Percentiles rank a stretch among this genome's conserved stretches.
phyloP scores from a whole-genome alignment of 768 basidiomycete genomes.

The Boletus rubropictus region DNA sequence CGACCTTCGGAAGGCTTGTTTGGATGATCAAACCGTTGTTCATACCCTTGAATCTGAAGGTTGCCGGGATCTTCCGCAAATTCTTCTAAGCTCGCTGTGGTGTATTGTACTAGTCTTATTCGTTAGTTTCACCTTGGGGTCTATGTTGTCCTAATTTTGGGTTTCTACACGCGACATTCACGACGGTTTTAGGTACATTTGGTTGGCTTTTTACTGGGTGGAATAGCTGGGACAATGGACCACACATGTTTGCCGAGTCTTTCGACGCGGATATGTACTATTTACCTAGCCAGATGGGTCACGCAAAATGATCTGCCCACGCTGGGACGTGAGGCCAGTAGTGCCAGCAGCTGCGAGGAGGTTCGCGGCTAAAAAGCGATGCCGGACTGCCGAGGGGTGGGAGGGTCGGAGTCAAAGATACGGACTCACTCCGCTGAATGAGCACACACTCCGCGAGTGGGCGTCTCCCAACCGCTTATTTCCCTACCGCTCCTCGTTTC shows the following conservation, averaged over 20 bases:
- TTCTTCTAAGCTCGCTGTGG: conserved; percentile 30
- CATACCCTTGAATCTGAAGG: conserved; percentile 41
- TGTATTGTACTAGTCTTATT: conserved; percentile 23
- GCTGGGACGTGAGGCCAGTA: neutral
- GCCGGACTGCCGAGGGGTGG: conserved; percentile 20
- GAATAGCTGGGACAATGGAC: conserved; percentile 12
- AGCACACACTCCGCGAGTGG: conserved; percentile 28
- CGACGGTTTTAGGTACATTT: conserved; percentile 1
- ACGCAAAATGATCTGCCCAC: neutral
- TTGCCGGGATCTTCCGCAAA: conserved; percentile 44
- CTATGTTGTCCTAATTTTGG: conserved; percentile 19
- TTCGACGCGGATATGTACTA: conserved; percentile 12
- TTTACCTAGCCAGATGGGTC: conserved; percentile 2
- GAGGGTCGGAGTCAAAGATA: conserved; percentile 28
- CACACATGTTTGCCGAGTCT: conserved; percentile 8
- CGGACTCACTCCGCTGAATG: conserved; percentile 25
- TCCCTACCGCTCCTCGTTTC: conserved; percentile 22
- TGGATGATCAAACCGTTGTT: conserved; percentile 38
- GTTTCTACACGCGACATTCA: conserved; percentile 16
- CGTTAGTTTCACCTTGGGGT: conserved; percentile 21
- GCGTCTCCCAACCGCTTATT: conserved; percentile 29
- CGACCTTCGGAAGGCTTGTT: conserved; percentile 41
- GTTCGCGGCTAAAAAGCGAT: conserved; percentile 27
- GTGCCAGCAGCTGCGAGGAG: conserved; percentile 10
- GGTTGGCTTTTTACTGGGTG: conserved; percentile 13